Evolutionary conservation across 169 alveolate genomes (phyloP), one percentile per base, ranked within the genome.

Genomic region (Haemoproteus tartakovskyi): DNA sequence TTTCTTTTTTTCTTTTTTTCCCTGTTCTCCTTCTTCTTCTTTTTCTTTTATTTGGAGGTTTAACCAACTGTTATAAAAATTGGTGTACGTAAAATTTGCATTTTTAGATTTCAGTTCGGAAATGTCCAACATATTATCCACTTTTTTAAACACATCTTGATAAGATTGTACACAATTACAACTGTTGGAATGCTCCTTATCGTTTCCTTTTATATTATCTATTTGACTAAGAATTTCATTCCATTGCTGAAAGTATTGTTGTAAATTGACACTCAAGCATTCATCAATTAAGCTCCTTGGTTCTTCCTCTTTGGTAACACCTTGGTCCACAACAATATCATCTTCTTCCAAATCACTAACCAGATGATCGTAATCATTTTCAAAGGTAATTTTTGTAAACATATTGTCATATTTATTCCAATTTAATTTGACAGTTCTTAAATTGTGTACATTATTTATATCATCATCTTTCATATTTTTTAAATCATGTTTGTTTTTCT

Each of bases 331-430:
- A n/a, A n/a, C n/a, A n/a, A n/a, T n/a, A n/a, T n/a, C n/a, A 27
- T 54, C 48, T 38, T 52, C 70, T 50, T n/a, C n/a, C n/a, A n/a
- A n/a, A n/a, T 2, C 24, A 14, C 24, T 33, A 12, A 67, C 6
- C 38, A 67, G 29, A 2, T 52, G 27, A 1, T 67, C 82, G 33
- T 67, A 67, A 54, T 67, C 50, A 19, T 56, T 67, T 67, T 67
- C 70, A 29, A 67, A 52, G 5, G 38, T 38, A 9, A 67, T 67
- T 40, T 56, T 67, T 54, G 41, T 52, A 67, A 67, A 67, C 16
- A 67, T 52, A 38, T 46, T 67, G 41, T 67, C 82, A 52, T 22
- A 67, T 40, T 67, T 67, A 41, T 47, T 67, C 82, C 82, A 67
- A 19, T 67, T 67, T 27, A 67, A 54, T 67, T 67, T 67, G 26